phyloP scores from a whole-genome alignment of 2,329 filamentous ascomycete genomes.

The Stagonosporopsis cucurbitacearum region DNA sequence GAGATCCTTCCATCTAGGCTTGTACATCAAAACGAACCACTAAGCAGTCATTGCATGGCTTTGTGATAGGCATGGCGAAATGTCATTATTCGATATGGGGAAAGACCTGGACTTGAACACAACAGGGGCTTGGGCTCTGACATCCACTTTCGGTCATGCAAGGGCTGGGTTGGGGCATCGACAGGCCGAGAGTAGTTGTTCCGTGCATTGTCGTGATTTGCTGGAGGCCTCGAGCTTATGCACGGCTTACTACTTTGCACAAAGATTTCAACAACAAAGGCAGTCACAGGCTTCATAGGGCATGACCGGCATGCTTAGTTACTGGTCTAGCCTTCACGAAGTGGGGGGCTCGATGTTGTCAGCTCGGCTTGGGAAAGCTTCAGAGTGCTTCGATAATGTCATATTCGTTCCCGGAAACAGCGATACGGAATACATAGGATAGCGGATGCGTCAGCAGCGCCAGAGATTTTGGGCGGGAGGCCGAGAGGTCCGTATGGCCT shows the following conservation, averaged over 20 bases:
- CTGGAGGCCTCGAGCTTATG: slow-evolving; percentile 4
- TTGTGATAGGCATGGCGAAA: slow-evolving; percentile 5
- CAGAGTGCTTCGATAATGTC: slow-evolving; percentile 15
- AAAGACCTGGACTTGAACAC: neutral
- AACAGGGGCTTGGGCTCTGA: slow-evolving; percentile 1
- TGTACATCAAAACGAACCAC: neutral
- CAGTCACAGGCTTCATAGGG: slow-evolving; percentile 8
- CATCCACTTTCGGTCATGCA: slow-evolving; percentile 1
- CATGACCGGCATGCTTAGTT: neutral
- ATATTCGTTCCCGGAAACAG: slow-evolving; percentile 1
- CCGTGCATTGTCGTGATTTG: slow-evolving; percentile 10
- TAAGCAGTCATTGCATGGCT: neutral
- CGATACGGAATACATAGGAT: neutral
- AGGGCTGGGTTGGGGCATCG: slow-evolving; percentile 6
- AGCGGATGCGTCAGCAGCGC: slow-evolving; percentile 4
- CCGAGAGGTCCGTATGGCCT: neutral
- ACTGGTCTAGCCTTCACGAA: slow-evolving; percentile 7
- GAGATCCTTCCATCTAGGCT: slow-evolving; percentile 5
- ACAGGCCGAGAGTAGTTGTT: slow-evolving; percentile 3
- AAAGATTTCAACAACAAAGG: neutral
- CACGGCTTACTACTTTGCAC: slow-evolving; percentile 8
- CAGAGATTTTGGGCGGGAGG: neutral
- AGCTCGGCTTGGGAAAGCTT: slow-evolving; percentile 18
- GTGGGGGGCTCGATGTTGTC: slow-evolving; percentile 9
- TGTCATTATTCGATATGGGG: slow-evolving; percentile 7